A percentile compares a stretch with the other conserved stretches of the same genome.
phyloP scores from a whole-genome alignment of 495 filamentous ascomycete species.

The Thozetella sp. region DNA sequence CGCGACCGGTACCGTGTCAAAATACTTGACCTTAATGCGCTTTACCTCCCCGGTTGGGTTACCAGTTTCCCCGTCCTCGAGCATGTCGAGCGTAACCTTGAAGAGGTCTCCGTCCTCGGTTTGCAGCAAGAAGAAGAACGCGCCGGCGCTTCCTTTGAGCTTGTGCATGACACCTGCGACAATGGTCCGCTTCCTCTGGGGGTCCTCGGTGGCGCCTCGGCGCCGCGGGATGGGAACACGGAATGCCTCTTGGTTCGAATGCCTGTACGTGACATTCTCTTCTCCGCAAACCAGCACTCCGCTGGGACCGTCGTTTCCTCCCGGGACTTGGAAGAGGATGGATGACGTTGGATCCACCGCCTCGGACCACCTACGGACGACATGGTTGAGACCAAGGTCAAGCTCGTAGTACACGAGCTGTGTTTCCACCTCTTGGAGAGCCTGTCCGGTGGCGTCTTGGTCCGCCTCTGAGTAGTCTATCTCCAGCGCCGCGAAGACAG shows the following conservation, averaged over 20 bases:
- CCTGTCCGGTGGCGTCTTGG: constrained; percentile 85
- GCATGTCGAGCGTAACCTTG: constrained; percentile 92
- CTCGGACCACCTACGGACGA: constrained; percentile 94
- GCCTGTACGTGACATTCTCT: constrained; percentile 92
- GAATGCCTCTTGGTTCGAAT: constrained; percentile 88
- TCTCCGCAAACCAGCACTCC: constrained; percentile 94
- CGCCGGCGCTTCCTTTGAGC: constrained; percentile 75
- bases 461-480: constrained; percentile 91
- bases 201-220: constrained; percentile 86
- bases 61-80: constrained; percentile 70
- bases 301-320: constrained; percentile 89
- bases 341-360: constrained; percentile 87
- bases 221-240: constrained; percentile 88
- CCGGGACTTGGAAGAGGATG: constrained; percentile 93
- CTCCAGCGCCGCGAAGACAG: constrained; percentile 92
- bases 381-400: constrained; percentile 94
- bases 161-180: constrained; percentile 94
- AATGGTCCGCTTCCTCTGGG: constrained; percentile 83
- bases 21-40: constrained; percentile 92
- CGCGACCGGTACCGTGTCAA: constrained; percentile 91
- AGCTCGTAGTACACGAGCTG: constrained; percentile 95
- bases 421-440: constrained; percentile 81
- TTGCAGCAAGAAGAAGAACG: constrained; percentile 97
- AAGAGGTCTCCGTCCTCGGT: constrained; percentile 96
- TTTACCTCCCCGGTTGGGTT: constrained; percentile 79